phyloP scores from a whole-genome alignment of 495 filamentous ascomycete genomes.

The Podospora appendiculata region DNA sequence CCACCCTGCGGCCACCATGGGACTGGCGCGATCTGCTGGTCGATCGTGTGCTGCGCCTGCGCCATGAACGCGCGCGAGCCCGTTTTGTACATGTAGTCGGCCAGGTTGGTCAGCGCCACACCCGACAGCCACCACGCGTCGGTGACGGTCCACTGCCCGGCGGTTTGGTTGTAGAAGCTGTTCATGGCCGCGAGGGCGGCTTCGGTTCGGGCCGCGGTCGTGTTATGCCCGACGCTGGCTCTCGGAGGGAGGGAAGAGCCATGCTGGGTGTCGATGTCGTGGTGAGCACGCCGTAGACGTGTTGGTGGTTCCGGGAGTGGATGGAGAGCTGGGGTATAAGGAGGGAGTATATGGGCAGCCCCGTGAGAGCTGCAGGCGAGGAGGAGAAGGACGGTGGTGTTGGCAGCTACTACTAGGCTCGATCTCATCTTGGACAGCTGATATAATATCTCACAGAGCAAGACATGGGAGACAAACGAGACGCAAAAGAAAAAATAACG shows the following conservation, averaged over 20 bases:
- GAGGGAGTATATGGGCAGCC: neutral
- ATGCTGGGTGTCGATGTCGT: too few relatives aligned
- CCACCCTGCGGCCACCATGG: conserved; percentile 29
- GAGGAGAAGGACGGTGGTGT: neutral
- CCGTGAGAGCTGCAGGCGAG: neutral
- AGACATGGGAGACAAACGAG: too few relatives aligned
- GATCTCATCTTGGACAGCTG: neutral
- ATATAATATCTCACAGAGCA: too few relatives aligned
- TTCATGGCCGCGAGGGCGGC: conserved; percentile 34
- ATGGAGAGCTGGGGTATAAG: too few relatives aligned
- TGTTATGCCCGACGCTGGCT: too few relatives aligned
- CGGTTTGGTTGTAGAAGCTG: conserved; percentile 22
- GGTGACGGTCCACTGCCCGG: conserved; percentile 28
- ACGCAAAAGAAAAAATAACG: too few relatives aligned
- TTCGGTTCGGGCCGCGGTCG: conserved; percentile 1
- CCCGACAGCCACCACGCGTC: conserved; percentile 36
- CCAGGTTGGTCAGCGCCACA: conserved; percentile 27
- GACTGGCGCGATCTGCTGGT: conserved; percentile 24
- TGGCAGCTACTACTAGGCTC: neutral
- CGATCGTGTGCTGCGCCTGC: conserved; percentile 25
- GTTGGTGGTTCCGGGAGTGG: too few relatives aligned
- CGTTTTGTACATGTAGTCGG: conserved; percentile 32
- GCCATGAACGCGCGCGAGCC: conserved; percentile 18
- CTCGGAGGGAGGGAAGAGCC: too few relatives aligned
- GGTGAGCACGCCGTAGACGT: too few relatives aligned